Evolutionary conservation across 2,329 filamentous ascomycete genomes (phyloP).

Genomic region (Botrytis tulipae): DNA sequence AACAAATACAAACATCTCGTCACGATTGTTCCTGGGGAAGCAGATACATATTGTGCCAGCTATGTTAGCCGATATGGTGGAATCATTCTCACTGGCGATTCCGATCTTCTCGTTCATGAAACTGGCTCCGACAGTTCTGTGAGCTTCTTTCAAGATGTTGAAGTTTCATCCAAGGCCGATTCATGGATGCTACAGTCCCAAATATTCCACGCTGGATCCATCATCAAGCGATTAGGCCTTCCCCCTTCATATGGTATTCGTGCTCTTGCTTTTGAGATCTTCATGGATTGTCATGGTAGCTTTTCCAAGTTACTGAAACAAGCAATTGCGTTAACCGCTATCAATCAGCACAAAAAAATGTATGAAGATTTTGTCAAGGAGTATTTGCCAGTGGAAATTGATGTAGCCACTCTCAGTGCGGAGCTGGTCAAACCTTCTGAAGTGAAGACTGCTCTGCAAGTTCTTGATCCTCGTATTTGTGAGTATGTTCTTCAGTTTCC

Average conservation of each 20-base stretch:
- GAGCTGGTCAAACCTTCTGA: neutral
- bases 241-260: slow-evolving; percentile 40
- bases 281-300: slow-evolving; percentile 30
- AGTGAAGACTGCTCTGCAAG: slow-evolving; percentile 21
- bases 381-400: slow-evolving; percentile 25
- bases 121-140: slow-evolving; percentile 62
- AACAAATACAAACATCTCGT: slow-evolving; percentile 45
- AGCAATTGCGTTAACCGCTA: slow-evolving; percentile 28
- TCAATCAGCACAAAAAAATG: slow-evolving; percentile 22
- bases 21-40: slow-evolving; percentile 75
- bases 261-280: slow-evolving; percentile 40
- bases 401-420: neutral
- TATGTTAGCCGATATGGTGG: slow-evolving; percentile 55
- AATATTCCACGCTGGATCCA: slow-evolving; percentile 44
- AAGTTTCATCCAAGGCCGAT: slow-evolving; percentile 22
- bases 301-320: slow-evolving; percentile 32
- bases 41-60: slow-evolving; percentile 75
- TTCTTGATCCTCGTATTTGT: slow-evolving; percentile 49
- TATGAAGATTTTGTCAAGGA: slow-evolving; percentile 33
- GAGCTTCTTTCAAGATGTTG: slow-evolving; percentile 65
- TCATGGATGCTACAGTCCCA: slow-evolving; percentile 30
- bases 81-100: slow-evolving; percentile 76
- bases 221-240: slow-evolving; percentile 48
- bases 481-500: slow-evolving; percentile 49
- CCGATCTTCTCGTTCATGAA: slow-evolving; percentile 76